Base-by-base conservation (phyloP, 768 basidiomycete species). In the Suillus spraguei region DNA sequence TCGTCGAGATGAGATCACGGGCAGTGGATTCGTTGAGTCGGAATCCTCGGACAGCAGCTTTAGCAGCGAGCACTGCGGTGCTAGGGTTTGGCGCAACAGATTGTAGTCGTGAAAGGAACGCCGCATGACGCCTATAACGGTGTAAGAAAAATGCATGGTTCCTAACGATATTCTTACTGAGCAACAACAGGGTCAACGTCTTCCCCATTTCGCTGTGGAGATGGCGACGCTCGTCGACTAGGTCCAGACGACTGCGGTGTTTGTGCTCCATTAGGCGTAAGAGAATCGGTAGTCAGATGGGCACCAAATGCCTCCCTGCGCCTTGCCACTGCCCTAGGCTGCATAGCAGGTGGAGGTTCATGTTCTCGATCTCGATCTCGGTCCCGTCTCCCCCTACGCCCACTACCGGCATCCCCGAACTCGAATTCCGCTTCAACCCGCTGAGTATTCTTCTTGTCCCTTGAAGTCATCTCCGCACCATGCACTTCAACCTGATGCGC, bases 401-500 rank as follows among this genome's bases (percentile, higher is more conserved):
- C 69, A 13, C 80, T 78, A 9, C 77, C 76, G 8, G 82, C 78
- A 53, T 90, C 91, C 6, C 86, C 84, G 67, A 92, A 92, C 32
- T 87, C 87, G 41, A 94, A 86, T 20, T 78, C 79, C 0, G 83
- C 87, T 63, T 87, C 83, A 9, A 96, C 78, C 20, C 91, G 82
- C 33, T 88, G 79, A 0, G 87, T 87, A 24, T 90, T 90, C 63
- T 82, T 86, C 67, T 83, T 86, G 68, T 91, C 91, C 17, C 86
- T 81, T 3, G 90, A 75, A 17, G 82, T 86, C 88, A 92, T 88
- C 38, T 87, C 87, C 1, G 81, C 84, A 10, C 88, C 90, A 65
- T 96, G 94, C 60, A 87, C 89, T 60, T 92, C 88, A 11, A 98
- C 89, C 78, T 90, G 89, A 73, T 99, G 97, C 0, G 89, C 97